Conservation (phyloP, 2,329 filamentous ascomycete genomes). For the Colletotrichum destructivum region DNA sequence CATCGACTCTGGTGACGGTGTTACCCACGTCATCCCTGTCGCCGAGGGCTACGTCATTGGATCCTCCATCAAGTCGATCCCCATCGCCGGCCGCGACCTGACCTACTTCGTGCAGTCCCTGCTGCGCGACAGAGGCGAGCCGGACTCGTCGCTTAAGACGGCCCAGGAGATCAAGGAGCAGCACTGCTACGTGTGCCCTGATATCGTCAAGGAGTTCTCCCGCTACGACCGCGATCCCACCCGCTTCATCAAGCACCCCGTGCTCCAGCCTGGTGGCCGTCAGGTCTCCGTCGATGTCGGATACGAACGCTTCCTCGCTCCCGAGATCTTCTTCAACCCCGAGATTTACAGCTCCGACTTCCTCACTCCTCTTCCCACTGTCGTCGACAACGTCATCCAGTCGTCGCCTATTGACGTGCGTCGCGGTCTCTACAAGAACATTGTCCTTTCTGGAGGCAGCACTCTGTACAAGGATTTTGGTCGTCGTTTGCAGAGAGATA, state of each 20-base stretch:
- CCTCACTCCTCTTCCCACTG: slow-evolving; percentile 91
- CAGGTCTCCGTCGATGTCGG: slow-evolving; percentile 91
- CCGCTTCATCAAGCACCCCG: slow-evolving; percentile 91
- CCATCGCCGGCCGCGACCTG: slow-evolving; percentile 97
- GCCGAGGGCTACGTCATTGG: slow-evolving; percentile 99
- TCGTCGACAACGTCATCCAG: slow-evolving; percentile 97
- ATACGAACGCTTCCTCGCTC: slow-evolving; percentile 97
- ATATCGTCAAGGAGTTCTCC: slow-evolving; percentile 98
- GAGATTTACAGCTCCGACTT: slow-evolving; percentile 99
- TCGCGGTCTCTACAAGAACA: slow-evolving; percentile 99
- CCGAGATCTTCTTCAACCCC: slow-evolving; percentile 99
- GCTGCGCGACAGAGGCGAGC: slow-evolving; percentile 94
- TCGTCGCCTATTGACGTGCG: slow-evolving; percentile 98
- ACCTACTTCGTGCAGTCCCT: slow-evolving; percentile 99
- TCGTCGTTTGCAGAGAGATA: slow-evolving; percentile 94
- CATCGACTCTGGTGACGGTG: slow-evolving; percentile 98
- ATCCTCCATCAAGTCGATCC: slow-evolving; percentile 98
- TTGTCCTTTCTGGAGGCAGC: slow-evolving; percentile 96
- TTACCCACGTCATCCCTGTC: slow-evolving; percentile 98
- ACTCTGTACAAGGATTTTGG: slow-evolving; percentile 99
- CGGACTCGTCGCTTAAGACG: slow-evolving; percentile 96
- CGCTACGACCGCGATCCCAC: slow-evolving; percentile 94
- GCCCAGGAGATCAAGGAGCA: slow-evolving; percentile 99
- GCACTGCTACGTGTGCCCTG: slow-evolving; percentile 97
- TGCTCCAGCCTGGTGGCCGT: slow-evolving; percentile 87